A percentile compares a stretch with the other conserved stretches of the same genome.
Conservation (phyloP, 1,139 yeast species). For the Hansenula lynferdii region DNA sequence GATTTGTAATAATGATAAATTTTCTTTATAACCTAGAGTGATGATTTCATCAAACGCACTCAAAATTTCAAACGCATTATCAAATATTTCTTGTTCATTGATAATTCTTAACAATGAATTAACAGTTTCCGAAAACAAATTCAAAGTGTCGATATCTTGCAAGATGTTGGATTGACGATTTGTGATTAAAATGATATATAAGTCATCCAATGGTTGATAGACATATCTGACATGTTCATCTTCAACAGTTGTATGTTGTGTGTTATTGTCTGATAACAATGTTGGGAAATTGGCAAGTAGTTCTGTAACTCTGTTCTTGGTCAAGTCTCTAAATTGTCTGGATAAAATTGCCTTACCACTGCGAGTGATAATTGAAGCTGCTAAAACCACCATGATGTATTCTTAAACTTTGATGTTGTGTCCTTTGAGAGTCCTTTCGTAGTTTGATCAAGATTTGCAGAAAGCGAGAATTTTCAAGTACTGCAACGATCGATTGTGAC, state of each 20-base stretch:
- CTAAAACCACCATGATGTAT: constrained; percentile 59
- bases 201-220: constrained; percentile 93
- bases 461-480: no score
- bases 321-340: constrained; percentile 85
- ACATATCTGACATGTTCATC: constrained; percentile 91
- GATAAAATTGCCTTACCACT: constrained; percentile 93
- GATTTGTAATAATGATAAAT: constrained; percentile 76
- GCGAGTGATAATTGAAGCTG: constrained; percentile 93
- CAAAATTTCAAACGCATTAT: constrained; percentile 81
- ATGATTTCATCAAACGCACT: constrained; percentile 94
- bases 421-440: background rate
- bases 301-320: constrained; percentile 83
- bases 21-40: constrained; percentile 86
- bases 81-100: constrained; percentile 82
- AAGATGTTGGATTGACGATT: constrained; percentile 88
- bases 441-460: background rate
- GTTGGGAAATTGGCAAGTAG: constrained; percentile 84
- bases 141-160: constrained; percentile 92
- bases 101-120: constrained; percentile 66
- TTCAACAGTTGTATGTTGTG: constrained; percentile 93
- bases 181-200: constrained; percentile 87
- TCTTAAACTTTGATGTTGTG: background rate
- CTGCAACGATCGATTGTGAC: no score
- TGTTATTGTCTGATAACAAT: constrained; percentile 61
- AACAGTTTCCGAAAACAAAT: constrained; percentile 77